A percentile compares a stretch with the other conserved stretches of the same genome.
Conservation (phyloP, 140 eudicot species). For the Cichorium intybus region DNA sequence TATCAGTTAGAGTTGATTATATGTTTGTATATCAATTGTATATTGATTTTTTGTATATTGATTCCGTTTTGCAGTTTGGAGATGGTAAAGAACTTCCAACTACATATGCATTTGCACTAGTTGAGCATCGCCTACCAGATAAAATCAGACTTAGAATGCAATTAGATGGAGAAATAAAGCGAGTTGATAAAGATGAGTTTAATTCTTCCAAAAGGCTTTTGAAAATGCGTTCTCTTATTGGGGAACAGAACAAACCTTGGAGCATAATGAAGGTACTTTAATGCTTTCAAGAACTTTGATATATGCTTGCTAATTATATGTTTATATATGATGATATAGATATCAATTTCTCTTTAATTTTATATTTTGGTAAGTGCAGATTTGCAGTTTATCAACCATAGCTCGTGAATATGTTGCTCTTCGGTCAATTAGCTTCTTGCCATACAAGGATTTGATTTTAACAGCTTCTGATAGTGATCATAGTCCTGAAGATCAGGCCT, state of each 20-base stretch:
- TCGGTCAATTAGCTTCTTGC: conserved; percentile 71
- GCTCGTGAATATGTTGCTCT: conserved; percentile 94
- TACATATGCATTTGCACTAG: conserved; percentile 86
- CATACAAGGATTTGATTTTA: conserved; percentile 81
- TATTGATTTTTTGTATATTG: not conserved
- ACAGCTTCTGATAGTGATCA: conserved; percentile 55
- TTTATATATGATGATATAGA: not conserved
- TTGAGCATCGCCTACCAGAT: conserved; percentile 73
- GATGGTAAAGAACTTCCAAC: conserved; percentile 44
- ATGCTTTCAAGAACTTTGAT: not conserved
- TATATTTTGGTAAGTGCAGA: conserved; percentile 39
- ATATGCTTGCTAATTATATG: not conserved
- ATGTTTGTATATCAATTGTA: too few species aligned
- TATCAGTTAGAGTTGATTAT: not conserved
- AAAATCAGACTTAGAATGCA: conserved; percentile 71
- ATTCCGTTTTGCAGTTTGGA: conserved; percentile 50
- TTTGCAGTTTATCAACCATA: conserved; percentile 96
- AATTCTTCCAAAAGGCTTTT: conserved; percentile 49
- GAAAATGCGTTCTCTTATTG: conserved; percentile 54
- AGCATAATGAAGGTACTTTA: conserved; percentile 59
- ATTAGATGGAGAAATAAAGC: conserved; percentile 57
- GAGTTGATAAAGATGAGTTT: conserved; percentile 35
- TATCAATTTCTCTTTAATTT: not conserved
- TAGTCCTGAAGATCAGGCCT: conserved; percentile 58
- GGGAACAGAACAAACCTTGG: conserved; percentile 37